Evolutionary conservation across 495 filamentous ascomycete species (phyloP), one percentile per base, ranked within the genome.

Genomic region (Pyrenopolyporus hunteri): DNA sequence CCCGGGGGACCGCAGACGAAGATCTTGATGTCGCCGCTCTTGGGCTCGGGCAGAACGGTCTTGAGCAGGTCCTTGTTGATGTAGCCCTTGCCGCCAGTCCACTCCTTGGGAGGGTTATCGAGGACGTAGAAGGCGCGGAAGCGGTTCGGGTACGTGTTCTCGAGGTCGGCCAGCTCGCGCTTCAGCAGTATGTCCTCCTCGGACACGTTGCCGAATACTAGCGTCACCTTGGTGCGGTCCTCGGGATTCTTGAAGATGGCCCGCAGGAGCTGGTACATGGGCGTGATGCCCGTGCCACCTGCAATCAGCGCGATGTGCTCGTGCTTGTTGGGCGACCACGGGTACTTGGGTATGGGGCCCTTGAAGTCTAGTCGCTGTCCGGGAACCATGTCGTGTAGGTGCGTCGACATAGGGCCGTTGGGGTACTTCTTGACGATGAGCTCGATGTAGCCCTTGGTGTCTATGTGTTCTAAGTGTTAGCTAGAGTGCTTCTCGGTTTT

Each of bases 221-320:
- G 84, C 14, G 93, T 97, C 25, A 98, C 91, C 81, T 96, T 96
- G 68, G 93, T 97, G 84, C 90, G 89, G 80, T 97, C 93, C 22
- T 93, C 86, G 36, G 93, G 93, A 83, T 97, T 96, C 76, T 87
- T 89, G 86, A 96, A 94, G 79, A 98, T 96, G 43, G 87, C 80
- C 14, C 89, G 83, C 47, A 82, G 76, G 28, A 98, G 84, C 83
- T 98, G 94, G 80, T 88, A 97, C 80, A 85, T 82, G 25, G 94
- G 94, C 28, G 93, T 93, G 70, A 98, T 96, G 46, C 94, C 94
- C 3, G 94, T 98, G 62, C 94, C 94, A 68, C 95, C 94, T 7
- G 94, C 92, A 63, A 98, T 85, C 71, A 98, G 79, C n/a, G 83
- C 86, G 72, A 98, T 87, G 78, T 97, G 93, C 28, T 89, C 77